phyloP scores from a whole-genome alignment of 2,329 filamentous ascomycete genomes.

The Cercospora janseana region DNA sequence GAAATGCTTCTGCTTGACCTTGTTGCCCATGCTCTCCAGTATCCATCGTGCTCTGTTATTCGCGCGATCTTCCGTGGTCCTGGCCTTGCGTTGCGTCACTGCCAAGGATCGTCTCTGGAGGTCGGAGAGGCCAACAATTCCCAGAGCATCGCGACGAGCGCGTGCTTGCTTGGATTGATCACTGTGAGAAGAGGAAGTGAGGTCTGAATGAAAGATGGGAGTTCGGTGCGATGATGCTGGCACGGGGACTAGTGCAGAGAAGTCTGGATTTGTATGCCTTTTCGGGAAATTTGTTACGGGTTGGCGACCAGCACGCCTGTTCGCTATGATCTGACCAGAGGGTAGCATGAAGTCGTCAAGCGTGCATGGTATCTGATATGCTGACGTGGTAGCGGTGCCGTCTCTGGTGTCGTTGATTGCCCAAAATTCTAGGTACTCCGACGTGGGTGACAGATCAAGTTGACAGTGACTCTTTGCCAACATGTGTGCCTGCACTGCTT shows the following conservation, averaged over 20 bases:
- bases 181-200: conserved; percentile 7
- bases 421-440: conserved; percentile 26
- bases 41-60: conserved; percentile 22
- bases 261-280: conserved; percentile 3
- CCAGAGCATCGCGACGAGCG: conserved; percentile 19
- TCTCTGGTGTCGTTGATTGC: background rate
- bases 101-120: conserved; percentile 19
- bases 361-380: background rate
- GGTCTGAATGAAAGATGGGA: conserved; percentile 4
- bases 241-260: background rate
- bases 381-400: background rate
- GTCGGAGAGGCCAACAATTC: conserved; percentile 19
- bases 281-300: conserved; percentile 3
- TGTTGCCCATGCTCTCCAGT: conserved; percentile 24
- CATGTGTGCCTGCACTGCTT: conserved; percentile 55
- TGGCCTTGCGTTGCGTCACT: conserved; percentile 18
- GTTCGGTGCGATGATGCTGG: conserved; percentile 3
- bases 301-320: conserved; percentile 1
- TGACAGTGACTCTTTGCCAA: conserved; percentile 50
- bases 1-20: conserved; percentile 28
- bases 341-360: conserved; percentile 15
- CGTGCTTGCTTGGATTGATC: conserved; percentile 6
- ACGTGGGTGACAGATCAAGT: conserved; percentile 20
- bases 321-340: conserved; percentile 18
- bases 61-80: conserved; percentile 16